Evolutionary conservation across 345 rosid genomes (phyloP), one percentile per base, ranked within the genome.

Genomic region (Salix brachista): DNA sequence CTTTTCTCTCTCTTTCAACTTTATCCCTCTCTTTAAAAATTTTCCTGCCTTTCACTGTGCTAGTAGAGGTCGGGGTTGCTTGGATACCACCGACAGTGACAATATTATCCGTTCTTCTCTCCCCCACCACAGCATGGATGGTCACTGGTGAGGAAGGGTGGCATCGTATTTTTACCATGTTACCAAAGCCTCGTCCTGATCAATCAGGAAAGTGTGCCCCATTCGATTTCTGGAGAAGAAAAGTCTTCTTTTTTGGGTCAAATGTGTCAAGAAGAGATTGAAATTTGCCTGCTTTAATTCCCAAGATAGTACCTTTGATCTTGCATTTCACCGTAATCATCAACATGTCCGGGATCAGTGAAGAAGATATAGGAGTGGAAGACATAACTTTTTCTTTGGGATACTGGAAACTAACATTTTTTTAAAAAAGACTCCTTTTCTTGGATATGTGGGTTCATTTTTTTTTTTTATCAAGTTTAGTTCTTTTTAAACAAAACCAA

Each of bases 51-150:
- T 52, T n/a, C 16, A 26, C 67, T 60, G 68, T 28, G 32, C 19
- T 8, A 46, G 71, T 65, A 26, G 76, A 72, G 75, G 75, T 25
- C n/a, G 28, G 75, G 75, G 75, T 36, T 78, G 76, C 66, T 54
- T 37, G n/a, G 58, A 66, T 11, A 52, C 42, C 76, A 21, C 72
- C 76, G 67, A 78, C 81, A 66, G 68, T 48, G 77, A 72, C 72
- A 72, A 78, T 65, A 39, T 67, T 16, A 30, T 73, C 34, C n/a
- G 62, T 5, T 44, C 32, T 9, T 8, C 42, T 14, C 34, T 17
- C 73, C 36, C 34, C 77, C 61, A 56, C 76, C 52, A 41, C 65
- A 18, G 14, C 70, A 23, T 77, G 39, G 65, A 64, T 34, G 44
- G 62, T 46, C 70, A 8, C 34, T 16, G 21, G 74, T 52, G 37